A percentile compares a stretch with the other conserved stretches of the same genome.
These are phyloP conservation scores for Cladophialophora immunda DNA, from an alignment of 2,329 filamentous ascomycete species.

Conservation along the genomic window DNA sequence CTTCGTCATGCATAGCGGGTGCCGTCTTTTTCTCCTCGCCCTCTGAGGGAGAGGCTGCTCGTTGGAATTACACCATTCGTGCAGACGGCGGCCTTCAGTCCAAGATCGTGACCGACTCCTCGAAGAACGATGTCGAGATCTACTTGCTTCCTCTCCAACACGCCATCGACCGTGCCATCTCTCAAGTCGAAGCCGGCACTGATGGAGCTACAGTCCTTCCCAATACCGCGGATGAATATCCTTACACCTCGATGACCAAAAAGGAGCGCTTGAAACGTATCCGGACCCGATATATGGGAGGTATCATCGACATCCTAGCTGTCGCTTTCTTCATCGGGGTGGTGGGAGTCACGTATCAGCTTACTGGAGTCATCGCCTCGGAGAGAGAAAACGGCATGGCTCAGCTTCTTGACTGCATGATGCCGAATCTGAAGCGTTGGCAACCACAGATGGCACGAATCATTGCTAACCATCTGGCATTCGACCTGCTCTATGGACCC, in stretches of 20 bases:
- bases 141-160: conserved; percentile 82
- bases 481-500: conserved; percentile 80
- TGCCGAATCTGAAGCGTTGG: conserved; percentile 78
- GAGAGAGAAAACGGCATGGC: conserved; percentile 90
- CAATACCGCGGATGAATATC: conserved; percentile 66
- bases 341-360: conserved; percentile 84
- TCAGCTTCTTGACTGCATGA: conserved; percentile 89
- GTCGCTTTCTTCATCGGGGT: conserved; percentile 82
- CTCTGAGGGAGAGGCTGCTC: conserved; percentile 68
- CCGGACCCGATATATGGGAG: conserved; percentile 73
- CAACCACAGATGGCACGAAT: conserved; percentile 80
- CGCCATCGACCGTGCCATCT: conserved; percentile 77
- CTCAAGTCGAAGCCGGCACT: conserved; percentile 51
- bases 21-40: conserved; percentile 80
- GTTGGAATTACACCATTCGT: conserved; percentile 88
- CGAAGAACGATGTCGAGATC: conserved; percentile 77
- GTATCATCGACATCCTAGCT: conserved; percentile 77
- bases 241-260: conserved; percentile 76
- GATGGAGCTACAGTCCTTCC: conserved; percentile 56
- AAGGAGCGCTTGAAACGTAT: conserved; percentile 73
- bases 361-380: conserved; percentile 83
- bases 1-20: conserved; percentile 76
- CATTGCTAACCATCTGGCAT: conserved; percentile 79
- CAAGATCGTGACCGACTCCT: conserved; percentile 70
- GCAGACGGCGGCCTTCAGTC: conserved; percentile 75